phyloP scores from a whole-genome alignment of 2,329 filamentous ascomycete genomes.

The Trichoderma simmonsii region DNA sequence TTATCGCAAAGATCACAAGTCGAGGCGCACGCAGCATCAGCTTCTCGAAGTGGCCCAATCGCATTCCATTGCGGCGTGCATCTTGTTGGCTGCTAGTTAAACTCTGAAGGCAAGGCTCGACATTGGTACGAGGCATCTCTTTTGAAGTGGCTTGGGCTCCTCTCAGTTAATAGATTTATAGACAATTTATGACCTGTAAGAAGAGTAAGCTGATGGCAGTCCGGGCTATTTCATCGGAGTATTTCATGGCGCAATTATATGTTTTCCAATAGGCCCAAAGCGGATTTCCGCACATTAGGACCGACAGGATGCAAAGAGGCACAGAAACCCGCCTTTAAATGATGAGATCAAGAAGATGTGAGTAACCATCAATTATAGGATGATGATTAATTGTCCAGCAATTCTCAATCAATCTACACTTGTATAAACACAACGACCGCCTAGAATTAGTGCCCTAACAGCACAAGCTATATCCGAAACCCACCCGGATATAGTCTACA shows the following conservation, averaged over 20 bases:
- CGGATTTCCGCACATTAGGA: neutral
- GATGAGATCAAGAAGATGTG: neutral
- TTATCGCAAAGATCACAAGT: neutral
- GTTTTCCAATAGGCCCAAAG: neutral
- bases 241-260: neutral
- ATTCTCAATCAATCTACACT: neutral
- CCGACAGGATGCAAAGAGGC: neutral
- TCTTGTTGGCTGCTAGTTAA: neutral
- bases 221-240: neutral
- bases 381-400: neutral
- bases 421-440: neutral
- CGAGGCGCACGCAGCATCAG: neutral
- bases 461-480: neutral
- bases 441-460: neutral
- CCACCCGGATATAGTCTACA: neutral
- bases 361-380: neutral
- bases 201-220: neutral
- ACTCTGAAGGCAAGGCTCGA: neutral
- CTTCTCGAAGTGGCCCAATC: neutral
- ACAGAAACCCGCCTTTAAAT: neutral
- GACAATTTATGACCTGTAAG: neutral
- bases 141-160: neutral
- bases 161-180: neutral
- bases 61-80: neutral
- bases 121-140: neutral